Percentiles rank a stretch among this genome's conserved stretches.
Conservation (phyloP, 208 protist species). For the Acanthamoeba royreba region DNA sequence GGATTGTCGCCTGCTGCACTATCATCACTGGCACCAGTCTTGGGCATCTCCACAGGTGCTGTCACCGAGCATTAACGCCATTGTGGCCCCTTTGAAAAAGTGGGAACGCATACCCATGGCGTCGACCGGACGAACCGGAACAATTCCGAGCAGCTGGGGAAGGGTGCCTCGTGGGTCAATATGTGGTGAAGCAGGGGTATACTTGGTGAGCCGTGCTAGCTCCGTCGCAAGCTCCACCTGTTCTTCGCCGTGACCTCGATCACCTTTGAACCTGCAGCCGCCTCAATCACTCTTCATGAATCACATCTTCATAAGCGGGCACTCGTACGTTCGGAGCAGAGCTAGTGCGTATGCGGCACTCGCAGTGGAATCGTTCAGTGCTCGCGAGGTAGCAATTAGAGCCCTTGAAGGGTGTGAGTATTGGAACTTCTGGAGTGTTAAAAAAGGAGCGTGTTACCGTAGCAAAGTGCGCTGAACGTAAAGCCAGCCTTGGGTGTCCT, state of each 20-base stretch:
- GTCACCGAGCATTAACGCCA: not conserved
- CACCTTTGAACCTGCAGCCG: not conserved
- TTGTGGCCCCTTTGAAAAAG: not conserved
- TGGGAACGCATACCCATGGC: not conserved
- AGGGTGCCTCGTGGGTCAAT: conserved; percentile 5
- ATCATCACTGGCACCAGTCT: not conserved
- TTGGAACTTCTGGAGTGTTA: not conserved
- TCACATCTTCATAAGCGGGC: no score
- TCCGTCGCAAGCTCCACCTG: conserved; percentile 25
- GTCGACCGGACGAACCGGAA: not conserved
- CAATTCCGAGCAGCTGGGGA: not conserved
- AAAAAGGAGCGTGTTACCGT: not conserved
- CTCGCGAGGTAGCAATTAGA: not conserved
- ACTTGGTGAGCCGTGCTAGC: not conserved
- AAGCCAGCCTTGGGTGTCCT: not conserved
- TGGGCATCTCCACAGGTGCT: not conserved
- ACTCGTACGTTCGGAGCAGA: not conserved
- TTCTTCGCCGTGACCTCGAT: not conserved
- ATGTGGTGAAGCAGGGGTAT: not conserved
- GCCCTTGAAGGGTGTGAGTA: not conserved
- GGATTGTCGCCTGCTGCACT: not conserved
- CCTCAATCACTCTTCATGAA: no score
- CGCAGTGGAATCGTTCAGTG: not conserved
- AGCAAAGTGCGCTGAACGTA: not conserved
- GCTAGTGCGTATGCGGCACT: not conserved